Evolutionary conservation across 495 filamentous ascomycete species (phyloP).

Genomic region (Aeminium ludgeri): DNA sequence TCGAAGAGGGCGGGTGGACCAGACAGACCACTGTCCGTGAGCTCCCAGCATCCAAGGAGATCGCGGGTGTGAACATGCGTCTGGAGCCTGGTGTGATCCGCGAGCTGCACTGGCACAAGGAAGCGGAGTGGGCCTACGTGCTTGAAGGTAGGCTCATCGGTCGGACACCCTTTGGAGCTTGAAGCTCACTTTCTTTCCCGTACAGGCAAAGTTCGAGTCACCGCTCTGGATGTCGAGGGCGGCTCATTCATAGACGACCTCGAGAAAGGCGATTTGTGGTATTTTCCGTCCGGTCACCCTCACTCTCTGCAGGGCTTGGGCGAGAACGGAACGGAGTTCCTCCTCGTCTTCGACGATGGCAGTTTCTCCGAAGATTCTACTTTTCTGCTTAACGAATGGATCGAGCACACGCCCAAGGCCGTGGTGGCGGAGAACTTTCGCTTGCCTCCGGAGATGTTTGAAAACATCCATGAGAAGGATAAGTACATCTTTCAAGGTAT

Average conservation of each 20-base stretch:
- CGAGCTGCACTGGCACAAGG: conserved; percentile 59
- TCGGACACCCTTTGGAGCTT: too few species aligned
- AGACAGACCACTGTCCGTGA: conserved; percentile 48
- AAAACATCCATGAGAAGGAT: conserved; percentile 37
- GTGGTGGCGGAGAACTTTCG: conserved; percentile 52
- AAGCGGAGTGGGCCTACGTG: conserved; percentile 49
- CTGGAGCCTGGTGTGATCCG: conserved; percentile 50
- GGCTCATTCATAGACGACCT: conserved; percentile 54
- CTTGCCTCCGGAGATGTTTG: conserved; percentile 40
- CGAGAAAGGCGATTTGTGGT: conserved; percentile 56
- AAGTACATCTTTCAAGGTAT: conserved; percentile 47
- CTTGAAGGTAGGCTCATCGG: conserved; percentile 34
- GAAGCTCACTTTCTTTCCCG: too few species aligned
- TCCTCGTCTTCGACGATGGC: conserved; percentile 54
- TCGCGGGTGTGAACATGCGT: conserved; percentile 53
- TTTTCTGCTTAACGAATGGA: conserved; percentile 50
- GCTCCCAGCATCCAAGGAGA: conserved; percentile 38
- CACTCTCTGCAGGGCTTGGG: conserved; percentile 52
- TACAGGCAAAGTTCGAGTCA: conserved; percentile 25
- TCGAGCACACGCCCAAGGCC: conserved; percentile 45
- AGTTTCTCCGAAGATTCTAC: conserved; percentile 55
- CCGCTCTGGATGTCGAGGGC: conserved; percentile 50
- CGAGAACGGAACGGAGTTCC: conserved; percentile 51
- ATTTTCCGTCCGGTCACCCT: conserved; percentile 54
- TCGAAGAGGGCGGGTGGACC: conserved; percentile 56